These are phyloP conservation scores for Pythium grandisporangium DNA, from an alignment of 352 stramenopile genomes.

Conservation along the genomic window DNA sequence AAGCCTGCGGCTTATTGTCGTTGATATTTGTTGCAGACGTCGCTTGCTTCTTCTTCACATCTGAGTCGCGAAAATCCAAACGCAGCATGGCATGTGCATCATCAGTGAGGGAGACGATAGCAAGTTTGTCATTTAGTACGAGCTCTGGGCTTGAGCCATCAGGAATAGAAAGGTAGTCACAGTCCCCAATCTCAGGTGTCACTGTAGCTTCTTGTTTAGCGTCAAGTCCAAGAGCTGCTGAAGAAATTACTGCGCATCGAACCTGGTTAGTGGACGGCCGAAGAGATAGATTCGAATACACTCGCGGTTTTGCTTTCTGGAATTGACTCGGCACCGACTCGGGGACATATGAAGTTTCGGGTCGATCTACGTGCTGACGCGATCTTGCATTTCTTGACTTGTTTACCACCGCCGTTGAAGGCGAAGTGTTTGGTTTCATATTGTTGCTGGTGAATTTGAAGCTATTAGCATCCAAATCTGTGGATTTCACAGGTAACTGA, in stretches of 20 bases:
- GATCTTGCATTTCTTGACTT: too few species aligned
- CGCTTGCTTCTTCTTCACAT: neutral
- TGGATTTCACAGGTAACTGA: too few species aligned
- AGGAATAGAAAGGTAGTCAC: too few species aligned
- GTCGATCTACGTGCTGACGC: too few species aligned
- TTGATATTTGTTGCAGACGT: neutral
- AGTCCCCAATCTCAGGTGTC: too few species aligned
- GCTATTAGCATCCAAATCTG: too few species aligned
- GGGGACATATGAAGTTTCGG: slow-evolving; percentile 12
- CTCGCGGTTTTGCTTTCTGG: slow-evolving; percentile 30
- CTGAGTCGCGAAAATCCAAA: slow-evolving; percentile 10
- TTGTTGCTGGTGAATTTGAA: neutral
- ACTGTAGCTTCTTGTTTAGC: too few species aligned
- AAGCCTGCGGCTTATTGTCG: too few species aligned
- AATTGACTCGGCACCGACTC: slow-evolving; percentile 51
- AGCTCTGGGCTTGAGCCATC: too few species aligned
- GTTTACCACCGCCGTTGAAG: neutral
- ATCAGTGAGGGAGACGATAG: neutral
- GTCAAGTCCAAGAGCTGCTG: too few species aligned
- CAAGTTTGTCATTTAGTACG: slow-evolving; percentile 1
- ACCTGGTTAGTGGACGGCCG: slow-evolving; percentile 18
- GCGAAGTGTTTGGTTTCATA: neutral
- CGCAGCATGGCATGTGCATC: slow-evolving; percentile 2
- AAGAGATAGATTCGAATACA: slow-evolving; percentile 48
- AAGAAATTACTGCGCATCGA: slow-evolving; percentile 38